Conservation (phyloP, 2,329 filamentous ascomycete genomes). For the Pseudogymnoascus sp. region DNA sequence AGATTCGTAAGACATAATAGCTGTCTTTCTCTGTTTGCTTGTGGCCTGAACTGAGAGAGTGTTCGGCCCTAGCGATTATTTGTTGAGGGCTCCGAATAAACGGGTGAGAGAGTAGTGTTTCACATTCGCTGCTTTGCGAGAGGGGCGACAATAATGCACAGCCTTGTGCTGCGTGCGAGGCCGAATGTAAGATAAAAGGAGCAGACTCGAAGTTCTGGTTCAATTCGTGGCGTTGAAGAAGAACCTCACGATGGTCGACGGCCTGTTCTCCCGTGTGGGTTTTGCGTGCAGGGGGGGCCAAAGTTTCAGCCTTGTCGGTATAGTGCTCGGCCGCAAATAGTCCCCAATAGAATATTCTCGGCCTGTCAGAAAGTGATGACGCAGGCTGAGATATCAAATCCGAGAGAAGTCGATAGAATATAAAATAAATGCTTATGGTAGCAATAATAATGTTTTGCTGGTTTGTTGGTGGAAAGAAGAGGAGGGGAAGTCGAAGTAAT, state of each 20-base stretch:
- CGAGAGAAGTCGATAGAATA: neutral
- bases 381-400: neutral
- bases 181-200: neutral
- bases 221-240: neutral
- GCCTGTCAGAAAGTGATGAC: neutral
- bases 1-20: slow-evolving; percentile 24
- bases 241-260: neutral
- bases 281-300: neutral
- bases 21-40: slow-evolving; percentile 17
- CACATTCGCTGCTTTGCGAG: neutral
- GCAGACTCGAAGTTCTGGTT: neutral
- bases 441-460: neutral
- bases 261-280: neutral
- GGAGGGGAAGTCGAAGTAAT: neutral
- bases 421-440: slow-evolving; percentile 5
- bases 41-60: neutral
- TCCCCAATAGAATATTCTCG: slow-evolving; percentile 5
- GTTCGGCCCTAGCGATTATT: neutral
- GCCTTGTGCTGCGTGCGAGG: neutral
- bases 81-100: neutral
- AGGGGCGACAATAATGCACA: neutral
- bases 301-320: neutral
- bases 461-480: neutral
- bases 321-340: neutral
- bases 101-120: neutral